Conservation (phyloP, 1,284 basidiomycete species). For the Cyathus pygmaeus region DNA sequence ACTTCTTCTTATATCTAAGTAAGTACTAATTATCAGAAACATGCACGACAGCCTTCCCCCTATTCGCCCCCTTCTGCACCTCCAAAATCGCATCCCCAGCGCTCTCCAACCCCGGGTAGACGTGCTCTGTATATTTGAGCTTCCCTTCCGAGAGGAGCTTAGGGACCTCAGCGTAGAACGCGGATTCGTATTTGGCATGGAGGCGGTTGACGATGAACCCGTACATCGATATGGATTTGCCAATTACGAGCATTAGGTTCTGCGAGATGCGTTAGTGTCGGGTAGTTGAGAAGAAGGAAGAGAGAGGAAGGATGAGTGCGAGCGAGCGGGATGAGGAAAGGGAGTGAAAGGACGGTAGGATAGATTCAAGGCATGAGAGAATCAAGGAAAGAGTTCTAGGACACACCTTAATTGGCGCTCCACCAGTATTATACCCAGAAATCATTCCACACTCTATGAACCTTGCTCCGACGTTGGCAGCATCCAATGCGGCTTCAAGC, state of each 20-base stretch:
- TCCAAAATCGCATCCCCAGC: slow-evolving; percentile 63
- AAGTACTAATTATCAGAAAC: slow-evolving; percentile 55
- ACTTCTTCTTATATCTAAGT: too few relatives aligned
- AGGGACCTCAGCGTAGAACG: slow-evolving; percentile 64
- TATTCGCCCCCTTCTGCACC: slow-evolving; percentile 66
- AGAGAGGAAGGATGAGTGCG: too few relatives aligned
- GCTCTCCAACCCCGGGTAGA: slow-evolving; percentile 60
- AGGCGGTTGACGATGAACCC: slow-evolving; percentile 68
- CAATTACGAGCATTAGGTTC: slow-evolving; percentile 44
- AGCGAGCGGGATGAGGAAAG: background rate
- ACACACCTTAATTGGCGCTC: slow-evolving; percentile 38
- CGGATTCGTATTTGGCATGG: slow-evolving; percentile 45
- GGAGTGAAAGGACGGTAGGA: background rate
- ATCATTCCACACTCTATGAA: slow-evolving; percentile 52
- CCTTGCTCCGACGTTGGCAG: slow-evolving; percentile 27
- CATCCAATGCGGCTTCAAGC: slow-evolving; percentile 35
- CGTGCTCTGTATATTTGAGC: slow-evolving; percentile 68
- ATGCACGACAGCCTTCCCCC: slow-evolving; percentile 64
- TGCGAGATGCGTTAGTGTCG: slow-evolving; percentile 10
- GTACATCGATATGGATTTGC: slow-evolving; percentile 58
- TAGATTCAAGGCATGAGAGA: background rate
- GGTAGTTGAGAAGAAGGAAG: too few relatives aligned
- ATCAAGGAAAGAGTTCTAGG: background rate
- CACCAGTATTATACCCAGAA: slow-evolving; percentile 45
- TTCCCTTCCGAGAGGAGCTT: slow-evolving; percentile 63